Evolutionary conservation across 2,329 filamentous ascomycete species (phyloP).

Genomic region (Juglanconis oblonga): DNA sequence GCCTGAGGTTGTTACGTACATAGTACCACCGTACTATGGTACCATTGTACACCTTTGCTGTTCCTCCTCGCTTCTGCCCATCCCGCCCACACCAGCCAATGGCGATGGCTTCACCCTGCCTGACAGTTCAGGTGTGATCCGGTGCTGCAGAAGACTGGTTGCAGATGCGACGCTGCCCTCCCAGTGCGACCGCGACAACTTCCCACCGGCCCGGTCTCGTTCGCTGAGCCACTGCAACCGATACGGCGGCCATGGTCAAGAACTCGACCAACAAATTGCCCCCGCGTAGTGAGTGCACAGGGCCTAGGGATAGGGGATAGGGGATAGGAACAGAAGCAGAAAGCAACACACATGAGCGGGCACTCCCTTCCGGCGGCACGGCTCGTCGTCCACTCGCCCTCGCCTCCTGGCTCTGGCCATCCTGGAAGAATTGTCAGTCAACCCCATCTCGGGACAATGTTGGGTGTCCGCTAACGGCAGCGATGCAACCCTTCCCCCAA

Average conservation of each 20-base stretch:
- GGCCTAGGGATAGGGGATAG: background rate
- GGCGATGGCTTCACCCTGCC: background rate
- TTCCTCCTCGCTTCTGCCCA: background rate
- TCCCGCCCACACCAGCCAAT: constrained; percentile 11
- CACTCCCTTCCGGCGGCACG: background rate
- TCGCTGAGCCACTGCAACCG: background rate
- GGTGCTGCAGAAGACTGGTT: background rate
- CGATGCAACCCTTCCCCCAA: background rate
- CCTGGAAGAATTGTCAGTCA: background rate
- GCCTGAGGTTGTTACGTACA: no score
- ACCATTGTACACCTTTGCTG: background rate
- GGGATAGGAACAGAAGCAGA: no score
- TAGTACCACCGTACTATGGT: no score
- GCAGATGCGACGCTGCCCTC: constrained; percentile 1
- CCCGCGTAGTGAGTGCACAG: background rate
- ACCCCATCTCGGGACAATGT: background rate
- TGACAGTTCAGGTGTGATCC: constrained; percentile 10
- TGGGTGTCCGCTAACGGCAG: background rate
- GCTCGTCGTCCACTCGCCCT: background rate
- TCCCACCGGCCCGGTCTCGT: background rate
- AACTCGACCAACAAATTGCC: background rate
- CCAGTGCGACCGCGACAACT: background rate
- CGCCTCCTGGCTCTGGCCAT: background rate
- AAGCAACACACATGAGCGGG: background rate
- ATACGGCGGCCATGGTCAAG: background rate